Base-by-base conservation (phyloP, 441 rosid genomes). In the Euphorbia schlechtendalii region DNA sequence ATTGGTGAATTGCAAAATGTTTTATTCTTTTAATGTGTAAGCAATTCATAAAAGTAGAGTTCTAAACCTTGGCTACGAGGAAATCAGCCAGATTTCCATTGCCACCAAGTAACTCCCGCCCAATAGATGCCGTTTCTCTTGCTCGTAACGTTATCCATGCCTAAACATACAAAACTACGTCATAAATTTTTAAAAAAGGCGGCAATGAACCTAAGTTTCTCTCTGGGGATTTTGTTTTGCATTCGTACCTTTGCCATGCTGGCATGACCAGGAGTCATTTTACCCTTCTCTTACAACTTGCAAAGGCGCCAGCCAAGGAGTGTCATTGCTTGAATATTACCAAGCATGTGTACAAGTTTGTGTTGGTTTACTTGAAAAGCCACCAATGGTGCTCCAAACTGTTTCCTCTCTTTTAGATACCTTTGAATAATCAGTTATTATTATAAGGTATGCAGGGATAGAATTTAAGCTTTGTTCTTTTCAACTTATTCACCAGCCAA, bases 221-320 rank as follows among this genome's bases (percentile, higher is more conserved):
- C 13, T 15, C 32, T 18, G 63, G 6, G 14, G 21, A 64, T 43
- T 36, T 20, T 17, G 30, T n/a, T 4, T 59, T n/a, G 56, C 56
- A 43, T 27, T 57, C 56, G 30, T 84, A 94, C 99, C 98, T 94
- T 94, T 72, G 85, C 99, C 74, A 91, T 80, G 82, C 99, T 94
- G 74, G 98, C 96, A 34, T 89, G 95, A 71, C 98, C 98, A 0
- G 91, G 79, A 55, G 99, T 94, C 94, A 94, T 86, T 70, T 72
- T 81, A 69, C 94, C 96, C 9, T 63, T 58, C 75, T 94, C 96
- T 45, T 89, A 94, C 66, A 89, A 65, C 76, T 91, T 91, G 83
- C 99, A 94, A 49, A 94, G 85, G 69, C 94, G 92, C 98, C 96
- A 94, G 68, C 98, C 98, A 69, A 94, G 81, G 8, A 91, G 86